These are phyloP conservation scores for Nicotiana tabacum DNA, from an alignment of 257 asterid genomes.

Conservation along the genomic window DNA sequence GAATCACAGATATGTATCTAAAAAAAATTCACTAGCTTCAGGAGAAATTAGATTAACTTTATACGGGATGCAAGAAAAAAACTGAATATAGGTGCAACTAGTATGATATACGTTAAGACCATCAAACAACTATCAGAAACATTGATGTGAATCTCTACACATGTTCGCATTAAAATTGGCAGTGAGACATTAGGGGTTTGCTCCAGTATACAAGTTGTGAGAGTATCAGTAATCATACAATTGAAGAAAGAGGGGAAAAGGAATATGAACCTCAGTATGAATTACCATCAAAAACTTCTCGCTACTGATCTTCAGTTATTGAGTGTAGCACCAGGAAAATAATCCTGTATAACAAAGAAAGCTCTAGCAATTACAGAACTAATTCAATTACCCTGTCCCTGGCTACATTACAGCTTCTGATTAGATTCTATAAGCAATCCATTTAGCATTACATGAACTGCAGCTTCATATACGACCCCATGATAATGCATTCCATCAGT, in stretches of 20 bases:
- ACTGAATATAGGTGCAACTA: not conserved
- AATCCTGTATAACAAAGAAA: constrained; percentile 10
- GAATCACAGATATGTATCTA: not conserved
- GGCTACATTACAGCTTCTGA: constrained; percentile 48
- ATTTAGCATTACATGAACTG: constrained; percentile 77
- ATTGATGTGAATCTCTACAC: constrained; percentile 32
- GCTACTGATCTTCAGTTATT: constrained; percentile 20
- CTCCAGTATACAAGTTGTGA: constrained; percentile 28
- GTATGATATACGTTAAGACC: not conserved
- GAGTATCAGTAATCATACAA: constrained; percentile 32
- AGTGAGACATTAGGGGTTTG: constrained; percentile 26
- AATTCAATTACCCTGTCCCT: not conserved
- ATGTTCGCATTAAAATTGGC: constrained; percentile 45
- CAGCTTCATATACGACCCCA: constrained; percentile 64
- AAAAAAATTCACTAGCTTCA: not conserved
- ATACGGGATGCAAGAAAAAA: not conserved
- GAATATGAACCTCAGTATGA: constrained; percentile 21
- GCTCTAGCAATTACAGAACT: not conserved
- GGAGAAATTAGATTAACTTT: not conserved
- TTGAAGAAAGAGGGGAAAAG: constrained; percentile 16
- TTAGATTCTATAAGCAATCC: constrained; percentile 83
- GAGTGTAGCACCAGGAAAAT: constrained; percentile 17
- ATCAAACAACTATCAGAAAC: constrained; percentile 13
- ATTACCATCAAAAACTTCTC: constrained; percentile 20
- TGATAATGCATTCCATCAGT: constrained; percentile 90